Conservation (phyloP, 257 asterid genomes). For the Gardenia jasminoides region DNA sequence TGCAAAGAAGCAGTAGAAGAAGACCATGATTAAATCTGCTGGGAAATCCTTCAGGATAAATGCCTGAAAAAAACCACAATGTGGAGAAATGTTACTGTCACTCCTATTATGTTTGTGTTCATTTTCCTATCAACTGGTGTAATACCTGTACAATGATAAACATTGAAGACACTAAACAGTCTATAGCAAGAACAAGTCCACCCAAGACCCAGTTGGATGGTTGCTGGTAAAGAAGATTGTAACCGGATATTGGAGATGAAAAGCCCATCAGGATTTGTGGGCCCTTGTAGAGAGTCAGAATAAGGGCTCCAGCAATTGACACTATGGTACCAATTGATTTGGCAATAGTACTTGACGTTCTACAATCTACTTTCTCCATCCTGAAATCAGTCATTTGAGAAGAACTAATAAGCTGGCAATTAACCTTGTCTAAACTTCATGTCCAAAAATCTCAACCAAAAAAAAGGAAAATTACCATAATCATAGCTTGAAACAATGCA, state of each 20-base stretch:
- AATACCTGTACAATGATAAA: conserved; percentile 73
- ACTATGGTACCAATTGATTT: conserved; percentile 68
- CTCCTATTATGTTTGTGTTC: neutral
- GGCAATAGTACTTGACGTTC: conserved; percentile 58
- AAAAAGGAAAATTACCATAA: neutral
- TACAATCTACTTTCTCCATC: conserved; percentile 67
- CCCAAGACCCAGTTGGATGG: conserved; percentile 62
- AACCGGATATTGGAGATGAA: conserved; percentile 30
- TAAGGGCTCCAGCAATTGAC: conserved; percentile 80
- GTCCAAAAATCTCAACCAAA: neutral
- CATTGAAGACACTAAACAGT: conserved; percentile 59
- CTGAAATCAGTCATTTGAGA: conserved; percentile 35
- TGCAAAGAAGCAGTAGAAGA: conserved; percentile 87
- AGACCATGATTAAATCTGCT: conserved; percentile 81
- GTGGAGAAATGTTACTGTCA: neutral
- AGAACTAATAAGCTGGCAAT: conserved; percentile 17
- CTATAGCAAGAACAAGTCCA: conserved; percentile 66
- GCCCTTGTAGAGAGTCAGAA: conserved; percentile 77
- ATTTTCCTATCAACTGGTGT: neutral
- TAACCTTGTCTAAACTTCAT: neutral
- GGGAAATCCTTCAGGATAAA: conserved; percentile 59
- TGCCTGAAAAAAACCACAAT: conserved; percentile 50
- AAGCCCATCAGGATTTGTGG: conserved; percentile 44
- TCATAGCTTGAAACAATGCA: neutral
- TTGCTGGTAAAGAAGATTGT: conserved; percentile 22